Conservation (phyloP, 2,329 filamentous ascomycete species). For the Diplocarpon mali region DNA sequence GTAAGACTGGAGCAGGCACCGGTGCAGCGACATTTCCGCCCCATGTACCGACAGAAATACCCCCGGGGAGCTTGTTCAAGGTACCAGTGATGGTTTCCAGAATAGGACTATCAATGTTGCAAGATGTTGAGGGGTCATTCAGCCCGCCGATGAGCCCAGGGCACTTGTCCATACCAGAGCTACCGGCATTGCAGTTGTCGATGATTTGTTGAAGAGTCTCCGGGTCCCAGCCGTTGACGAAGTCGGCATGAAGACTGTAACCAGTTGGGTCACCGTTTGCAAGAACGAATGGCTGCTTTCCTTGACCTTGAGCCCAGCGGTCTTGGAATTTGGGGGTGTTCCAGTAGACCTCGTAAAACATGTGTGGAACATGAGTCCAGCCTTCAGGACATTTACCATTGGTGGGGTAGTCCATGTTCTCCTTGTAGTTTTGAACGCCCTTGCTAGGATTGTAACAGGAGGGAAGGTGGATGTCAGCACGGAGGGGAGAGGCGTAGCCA, state of each 20-base stretch:
- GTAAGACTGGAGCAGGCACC: conserved; percentile 5
- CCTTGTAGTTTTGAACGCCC: conserved; percentile 39
- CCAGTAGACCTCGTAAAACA: conserved; percentile 85
- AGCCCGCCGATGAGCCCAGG: conserved; percentile 42
- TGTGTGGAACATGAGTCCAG: conserved; percentile 57
- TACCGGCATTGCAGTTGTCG: conserved; percentile 55
- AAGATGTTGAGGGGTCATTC: conserved; percentile 36
- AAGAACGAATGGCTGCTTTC: conserved; percentile 60
- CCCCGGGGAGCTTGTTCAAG: conserved; percentile 41
- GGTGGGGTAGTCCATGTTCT: conserved; percentile 67
- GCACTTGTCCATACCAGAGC: conserved; percentile 51
- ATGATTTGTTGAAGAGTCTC: conserved; percentile 60
- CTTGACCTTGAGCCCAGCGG: conserved; percentile 49
- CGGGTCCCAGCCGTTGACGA: conserved; percentile 66
- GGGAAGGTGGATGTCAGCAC: conserved; percentile 77
- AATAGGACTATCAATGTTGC: conserved; percentile 38
- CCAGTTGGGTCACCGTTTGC: conserved; percentile 70
- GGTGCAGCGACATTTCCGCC: conserved; percentile 15
- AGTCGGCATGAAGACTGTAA: conserved; percentile 69
- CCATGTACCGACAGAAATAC: conserved; percentile 45
- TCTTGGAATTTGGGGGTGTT: conserved; percentile 55
- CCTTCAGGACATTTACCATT: conserved; percentile 62
- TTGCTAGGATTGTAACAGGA: conserved; percentile 75
- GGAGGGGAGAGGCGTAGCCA: conserved; percentile 50
- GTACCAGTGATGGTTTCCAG: conserved; percentile 35